A percentile compares a stretch with the other conserved stretches of the same genome.
Evolutionary conservation across 176 grass and related monocot genomes (phyloP).

Genomic region (Carex kokanica): DNA sequence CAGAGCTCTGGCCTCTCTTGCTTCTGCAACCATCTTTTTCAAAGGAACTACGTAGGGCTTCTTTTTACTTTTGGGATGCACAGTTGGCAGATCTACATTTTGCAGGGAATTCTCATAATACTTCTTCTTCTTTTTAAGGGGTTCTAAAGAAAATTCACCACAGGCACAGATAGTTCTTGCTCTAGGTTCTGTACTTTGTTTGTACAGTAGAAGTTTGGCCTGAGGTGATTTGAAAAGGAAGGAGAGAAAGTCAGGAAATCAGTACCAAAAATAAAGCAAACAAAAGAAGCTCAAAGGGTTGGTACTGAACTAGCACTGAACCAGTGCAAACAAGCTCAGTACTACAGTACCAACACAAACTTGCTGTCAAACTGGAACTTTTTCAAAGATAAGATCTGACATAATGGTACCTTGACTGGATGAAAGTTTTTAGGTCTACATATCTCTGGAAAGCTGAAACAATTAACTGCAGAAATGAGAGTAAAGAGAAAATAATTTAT

Average conservation of each 20-base stretch:
- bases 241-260: background rate
- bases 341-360: background rate
- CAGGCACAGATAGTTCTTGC: slow-evolving; percentile 24
- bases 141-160: slow-evolving; percentile 24
- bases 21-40: slow-evolving; percentile 56
- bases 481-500: slow-evolving; percentile 7
- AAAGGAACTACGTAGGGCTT: slow-evolving; percentile 71
- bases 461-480: slow-evolving; percentile 27
- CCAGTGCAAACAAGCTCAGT: background rate
- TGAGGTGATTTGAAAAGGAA: slow-evolving; percentile 1
- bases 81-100: slow-evolving; percentile 76
- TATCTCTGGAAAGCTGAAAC: slow-evolving; percentile 29
- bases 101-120: slow-evolving; percentile 33
- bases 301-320: background rate
- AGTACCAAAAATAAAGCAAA: background rate
- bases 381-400: background rate
- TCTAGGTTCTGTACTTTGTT: slow-evolving; percentile 11
- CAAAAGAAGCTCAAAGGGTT: background rate
- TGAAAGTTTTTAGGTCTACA: slow-evolving; percentile 9
- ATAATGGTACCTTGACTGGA: slow-evolving; percentile 22
- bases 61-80: slow-evolving; percentile 81
- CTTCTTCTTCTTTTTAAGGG: background rate
- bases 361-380: background rate
- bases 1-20: slow-evolving; percentile 63
- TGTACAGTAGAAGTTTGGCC: slow-evolving; percentile 15